These are phyloP conservation scores for Vitis labrusca DNA, from an alignment of 164 flowering plant species.

Conservation along the genomic window DNA sequence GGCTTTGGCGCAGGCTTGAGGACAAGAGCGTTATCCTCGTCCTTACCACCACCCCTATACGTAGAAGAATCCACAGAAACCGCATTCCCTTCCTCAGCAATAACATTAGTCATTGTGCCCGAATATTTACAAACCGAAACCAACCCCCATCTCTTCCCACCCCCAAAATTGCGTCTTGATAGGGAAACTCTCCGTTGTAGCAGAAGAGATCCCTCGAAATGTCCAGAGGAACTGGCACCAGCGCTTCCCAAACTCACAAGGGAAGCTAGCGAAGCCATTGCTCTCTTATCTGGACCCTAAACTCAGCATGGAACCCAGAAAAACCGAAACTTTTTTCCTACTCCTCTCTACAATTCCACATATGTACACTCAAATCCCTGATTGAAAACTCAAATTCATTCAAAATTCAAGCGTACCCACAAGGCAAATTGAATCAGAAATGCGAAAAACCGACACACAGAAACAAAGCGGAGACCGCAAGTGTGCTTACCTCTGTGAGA, in stretches of 20 bases:
- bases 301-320: conserved; percentile 20
- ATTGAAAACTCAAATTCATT: no score
- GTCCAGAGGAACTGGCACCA: conserved; percentile 41
- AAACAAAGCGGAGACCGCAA: background rate
- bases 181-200: conserved; percentile 40
- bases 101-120: conserved; percentile 52
- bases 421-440: no score
- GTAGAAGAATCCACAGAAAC: conserved; percentile 50
- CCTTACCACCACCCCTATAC: conserved; percentile 37
- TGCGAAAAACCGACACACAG: background rate
- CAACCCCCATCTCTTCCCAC: conserved; percentile 46
- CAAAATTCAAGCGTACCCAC: no score
- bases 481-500: background rate
- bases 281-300: background rate
- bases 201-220: conserved; percentile 30
- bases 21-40: conserved; percentile 46
- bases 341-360: background rate
- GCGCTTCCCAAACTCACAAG: conserved; percentile 67
- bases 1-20: conserved; percentile 81
- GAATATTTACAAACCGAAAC: conserved; percentile 63
- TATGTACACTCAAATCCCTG: background rate
- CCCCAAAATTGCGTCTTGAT: conserved; percentile 18
- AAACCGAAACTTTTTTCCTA: conserved; percentile 8
- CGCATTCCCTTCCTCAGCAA: conserved; percentile 59
- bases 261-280: conserved; percentile 75